These are phyloP conservation scores for Lactarius hengduanensis DNA, from an alignment of 768 basidiomycete genomes.

Conservation along the genomic window DNA sequence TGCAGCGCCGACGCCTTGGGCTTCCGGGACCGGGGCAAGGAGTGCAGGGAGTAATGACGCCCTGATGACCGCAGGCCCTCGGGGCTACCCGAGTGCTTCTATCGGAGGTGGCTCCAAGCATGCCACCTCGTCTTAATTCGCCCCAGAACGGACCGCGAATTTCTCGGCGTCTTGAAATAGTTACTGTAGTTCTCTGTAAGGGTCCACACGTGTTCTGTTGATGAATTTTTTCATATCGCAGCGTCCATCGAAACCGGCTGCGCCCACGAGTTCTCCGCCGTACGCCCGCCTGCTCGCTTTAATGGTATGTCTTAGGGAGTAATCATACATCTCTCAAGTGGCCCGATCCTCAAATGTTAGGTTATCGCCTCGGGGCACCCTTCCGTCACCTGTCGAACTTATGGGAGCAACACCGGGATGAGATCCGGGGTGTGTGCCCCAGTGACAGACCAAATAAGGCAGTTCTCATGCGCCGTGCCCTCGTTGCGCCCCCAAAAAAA, in stretches of 20 bases:
- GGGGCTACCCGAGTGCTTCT: constrained; percentile 19
- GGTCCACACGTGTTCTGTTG: neutral
- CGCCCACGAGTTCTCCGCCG: constrained; percentile 1
- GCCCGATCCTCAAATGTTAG: neutral
- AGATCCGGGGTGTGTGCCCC: neutral
- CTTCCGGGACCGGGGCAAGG: constrained; percentile 9
- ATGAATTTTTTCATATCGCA: constrained; percentile 16
- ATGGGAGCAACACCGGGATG: neutral
- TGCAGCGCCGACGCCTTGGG: constrained; percentile 30
- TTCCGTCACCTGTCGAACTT: neutral
- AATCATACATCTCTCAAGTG: neutral
- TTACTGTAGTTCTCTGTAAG: constrained; percentile 11
- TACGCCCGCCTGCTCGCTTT: constrained; percentile 2
- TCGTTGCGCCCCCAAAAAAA: constrained; percentile 7
- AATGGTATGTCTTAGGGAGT: neutral
- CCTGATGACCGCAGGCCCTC: constrained; percentile 16
- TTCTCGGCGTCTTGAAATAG: constrained; percentile 19
- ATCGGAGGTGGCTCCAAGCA: constrained; percentile 9
- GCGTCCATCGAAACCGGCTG: constrained; percentile 11
- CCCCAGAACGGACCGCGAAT: constrained; percentile 6
- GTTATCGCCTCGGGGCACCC: neutral
- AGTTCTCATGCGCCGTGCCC: constrained; percentile 20
- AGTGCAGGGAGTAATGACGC: constrained; percentile 10
- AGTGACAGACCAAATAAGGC: constrained; percentile 7
- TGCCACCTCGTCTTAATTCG: constrained; percentile 3